phyloP scores from a whole-genome alignment of 192 early-diverging fungal species.

The Rhizoclosmatium sp. region DNA sequence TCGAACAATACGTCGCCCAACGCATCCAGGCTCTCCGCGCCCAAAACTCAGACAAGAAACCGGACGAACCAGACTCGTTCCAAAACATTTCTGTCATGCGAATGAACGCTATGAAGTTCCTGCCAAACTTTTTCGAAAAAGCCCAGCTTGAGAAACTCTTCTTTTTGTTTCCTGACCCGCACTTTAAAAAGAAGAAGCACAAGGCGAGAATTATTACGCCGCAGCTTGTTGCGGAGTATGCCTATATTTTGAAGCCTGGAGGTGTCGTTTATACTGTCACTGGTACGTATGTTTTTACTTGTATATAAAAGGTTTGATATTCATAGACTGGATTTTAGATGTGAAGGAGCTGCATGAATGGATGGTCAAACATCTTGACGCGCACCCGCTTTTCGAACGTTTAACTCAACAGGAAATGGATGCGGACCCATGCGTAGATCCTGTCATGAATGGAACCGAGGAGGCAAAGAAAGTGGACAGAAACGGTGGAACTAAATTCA shows the following conservation, averaged over 20 bases:
- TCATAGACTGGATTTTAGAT: constrained; percentile 14
- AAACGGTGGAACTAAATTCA: constrained; percentile 94
- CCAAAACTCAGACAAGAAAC: constrained; percentile 55
- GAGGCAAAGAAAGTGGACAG: constrained; percentile 98
- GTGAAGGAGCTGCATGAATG: constrained; percentile 88
- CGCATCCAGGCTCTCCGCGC: constrained; percentile 80
- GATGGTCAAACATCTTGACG: constrained; percentile 88
- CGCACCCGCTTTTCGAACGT: constrained; percentile 92
- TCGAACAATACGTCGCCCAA: constrained; percentile 90
- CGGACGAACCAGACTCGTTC: constrained; percentile 74
- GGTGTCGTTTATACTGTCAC: constrained; percentile 97
- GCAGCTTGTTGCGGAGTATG: constrained; percentile 92
- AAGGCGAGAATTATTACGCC: constrained; percentile 95
- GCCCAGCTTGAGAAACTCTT: constrained; percentile 96
- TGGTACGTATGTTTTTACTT: constrained; percentile 51
- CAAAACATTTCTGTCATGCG: constrained; percentile 97
- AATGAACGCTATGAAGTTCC: constrained; percentile 99
- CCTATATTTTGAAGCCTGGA: constrained; percentile 87
- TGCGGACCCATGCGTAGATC: constrained; percentile 83
- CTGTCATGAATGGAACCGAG: constrained; percentile 90
- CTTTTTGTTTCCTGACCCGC: constrained; percentile 98
- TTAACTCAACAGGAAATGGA: constrained; percentile 63
- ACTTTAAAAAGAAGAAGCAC: constrained; percentile 99
- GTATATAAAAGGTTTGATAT: neutral
- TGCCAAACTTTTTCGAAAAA: constrained; percentile 97